A percentile compares a stretch with the other conserved stretches of the same genome.
These are phyloP conservation scores for Eragrostis tef DNA, from an alignment of 202 grass and related monocot genomes.

Conservation along the genomic window DNA sequence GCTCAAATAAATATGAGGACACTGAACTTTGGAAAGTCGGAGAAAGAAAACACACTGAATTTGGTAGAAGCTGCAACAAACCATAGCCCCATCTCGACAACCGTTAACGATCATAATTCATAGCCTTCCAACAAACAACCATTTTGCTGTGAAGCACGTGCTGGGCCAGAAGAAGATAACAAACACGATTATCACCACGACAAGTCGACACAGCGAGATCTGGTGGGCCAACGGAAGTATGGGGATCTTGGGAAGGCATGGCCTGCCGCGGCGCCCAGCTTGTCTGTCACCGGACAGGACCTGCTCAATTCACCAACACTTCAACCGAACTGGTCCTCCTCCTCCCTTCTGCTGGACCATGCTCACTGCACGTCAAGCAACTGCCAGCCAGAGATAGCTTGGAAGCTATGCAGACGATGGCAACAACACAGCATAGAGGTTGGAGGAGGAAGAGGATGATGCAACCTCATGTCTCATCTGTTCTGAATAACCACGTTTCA, in stretches of 20 bases:
- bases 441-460: no score
- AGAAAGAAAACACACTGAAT: background rate
- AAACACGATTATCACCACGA: background rate
- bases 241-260: background rate
- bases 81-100: background rate
- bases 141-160: background rate
- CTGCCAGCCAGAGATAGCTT: background rate
- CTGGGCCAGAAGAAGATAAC: background rate
- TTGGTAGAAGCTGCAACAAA: background rate
- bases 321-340: background rate
- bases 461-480: background rate
- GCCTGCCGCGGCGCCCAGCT: background rate
- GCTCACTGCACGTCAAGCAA: background rate
- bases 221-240: background rate
- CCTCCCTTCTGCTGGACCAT: slow-evolving; percentile 4
- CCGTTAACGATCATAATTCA: background rate
- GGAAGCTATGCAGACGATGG: background rate
- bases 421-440: background rate
- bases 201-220: background rate
- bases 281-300: background rate
- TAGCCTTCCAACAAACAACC: background rate
- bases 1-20: background rate
- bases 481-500: background rate
- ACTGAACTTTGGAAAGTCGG: no score
- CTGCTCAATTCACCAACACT: background rate